Evolutionary conservation across 805 yeast genomes (phyloP), one percentile per base, ranked within the genome.

Genomic region (Ogataea populi-albae): DNA sequence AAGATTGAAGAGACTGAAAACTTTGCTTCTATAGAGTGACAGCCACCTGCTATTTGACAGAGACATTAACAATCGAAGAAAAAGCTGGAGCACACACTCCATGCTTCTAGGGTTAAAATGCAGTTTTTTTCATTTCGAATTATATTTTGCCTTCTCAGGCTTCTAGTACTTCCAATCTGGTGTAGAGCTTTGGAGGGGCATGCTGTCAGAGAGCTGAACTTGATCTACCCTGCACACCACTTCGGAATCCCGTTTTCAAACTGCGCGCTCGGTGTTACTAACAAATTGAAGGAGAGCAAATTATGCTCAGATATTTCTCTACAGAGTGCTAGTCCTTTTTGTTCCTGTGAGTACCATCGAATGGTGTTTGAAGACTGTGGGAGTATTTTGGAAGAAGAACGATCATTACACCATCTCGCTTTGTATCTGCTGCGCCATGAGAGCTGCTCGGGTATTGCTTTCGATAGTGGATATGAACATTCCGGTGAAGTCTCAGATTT

Each of bases 351-450:
- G 2, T 40, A 32, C 22, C 41, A 41, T 23, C 8, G 33, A 17
- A 37, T 28, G 14, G 52, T 47, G 2, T 43, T 35, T 26, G 32
- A 42, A 4, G 26, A 26, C 14, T 47, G 52, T 28, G 41, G 41
- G 6, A 35, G 24, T 8, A 8, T 22, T 12, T 9, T 47, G 15
- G 16, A 33, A 23, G 23, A 30, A 6, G 17, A 35, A 7, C 37
- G 38, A 32, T 44, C 43, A 10, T 14, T 33, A 6, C 38, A 42
- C 23, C 34, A 40, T 17, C 35, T 43, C 21, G 26, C 43, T 14
- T 18, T 41, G 5, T 32, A 34, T 20, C 23, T 45, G 10, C 23
- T 45, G 9, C 37, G 35, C n/a, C n/a, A n/a, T n/a, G n/a, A n/a
- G n/a, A n/a, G n/a, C n/a, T n/a, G n/a, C n/a, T n/a, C n/a, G 21